phyloP scores from a whole-genome alignment of 2,329 filamentous ascomycete genomes.

The Penicillium glabrum region DNA sequence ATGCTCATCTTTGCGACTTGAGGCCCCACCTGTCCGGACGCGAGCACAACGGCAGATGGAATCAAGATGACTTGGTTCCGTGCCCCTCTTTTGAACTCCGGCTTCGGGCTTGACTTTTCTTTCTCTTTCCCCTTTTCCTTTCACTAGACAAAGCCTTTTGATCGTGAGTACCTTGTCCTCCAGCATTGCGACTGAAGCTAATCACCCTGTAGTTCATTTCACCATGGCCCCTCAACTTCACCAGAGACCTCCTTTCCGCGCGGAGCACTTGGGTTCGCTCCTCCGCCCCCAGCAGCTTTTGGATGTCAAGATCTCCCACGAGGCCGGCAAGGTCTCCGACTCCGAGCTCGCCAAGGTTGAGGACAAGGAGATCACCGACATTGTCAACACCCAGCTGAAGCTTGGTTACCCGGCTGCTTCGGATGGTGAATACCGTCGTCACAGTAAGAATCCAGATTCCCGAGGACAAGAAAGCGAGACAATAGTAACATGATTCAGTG shows the following conservation, averaged over 20 bases:
- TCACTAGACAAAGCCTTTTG: not conserved
- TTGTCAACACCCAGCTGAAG: slow-evolving; percentile 64
- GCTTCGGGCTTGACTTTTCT: not conserved
- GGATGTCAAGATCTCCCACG: slow-evolving; percentile 56
- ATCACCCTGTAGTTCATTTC: slow-evolving; percentile 1
- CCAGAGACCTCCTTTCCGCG: slow-evolving; percentile 63
- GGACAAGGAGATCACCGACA: slow-evolving; percentile 63
- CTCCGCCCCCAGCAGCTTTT: slow-evolving; percentile 65
- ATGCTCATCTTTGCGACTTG: slow-evolving; percentile 16
- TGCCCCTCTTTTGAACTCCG: slow-evolving; percentile 17
- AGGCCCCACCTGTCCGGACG: slow-evolving; percentile 6
- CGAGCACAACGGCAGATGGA: slow-evolving; percentile 2
- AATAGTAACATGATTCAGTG: slow-evolving; percentile 34
- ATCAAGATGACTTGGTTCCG: slow-evolving; percentile 7
- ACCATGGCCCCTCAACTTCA: slow-evolving; percentile 35
- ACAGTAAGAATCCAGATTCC: slow-evolving; percentile 32
- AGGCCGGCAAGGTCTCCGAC: slow-evolving; percentile 55
- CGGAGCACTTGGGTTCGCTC: slow-evolving; percentile 71
- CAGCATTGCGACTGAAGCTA: not conserved
- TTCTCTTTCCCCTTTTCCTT: not conserved
- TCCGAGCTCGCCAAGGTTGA: slow-evolving; percentile 63
- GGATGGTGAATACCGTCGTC: slow-evolving; percentile 65
- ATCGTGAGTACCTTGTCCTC: not conserved
- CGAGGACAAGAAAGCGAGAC: not conserved
- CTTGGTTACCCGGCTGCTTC: slow-evolving; percentile 64